Evolutionary conservation across 1,284 basidiomycete species (phyloP).

Genomic region (Leccinum fuscescens): DNA sequence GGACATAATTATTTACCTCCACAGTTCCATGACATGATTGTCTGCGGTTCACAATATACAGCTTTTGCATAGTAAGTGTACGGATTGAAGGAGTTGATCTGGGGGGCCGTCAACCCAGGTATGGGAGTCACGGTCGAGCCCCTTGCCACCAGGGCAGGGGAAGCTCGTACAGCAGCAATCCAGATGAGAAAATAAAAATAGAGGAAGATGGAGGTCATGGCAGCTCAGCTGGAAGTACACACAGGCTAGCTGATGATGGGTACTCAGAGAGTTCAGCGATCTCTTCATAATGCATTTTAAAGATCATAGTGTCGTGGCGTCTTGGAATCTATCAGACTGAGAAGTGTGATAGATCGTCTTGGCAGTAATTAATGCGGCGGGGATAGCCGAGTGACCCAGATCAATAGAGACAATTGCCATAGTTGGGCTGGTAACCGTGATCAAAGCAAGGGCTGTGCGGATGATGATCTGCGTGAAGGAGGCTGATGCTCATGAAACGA

Average conservation of each 20-base stretch:
- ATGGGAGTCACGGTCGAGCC: slow-evolving; percentile 35
- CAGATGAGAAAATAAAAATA: slow-evolving; percentile 14
- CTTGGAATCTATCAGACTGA: neutral
- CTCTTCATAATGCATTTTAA: neutral
- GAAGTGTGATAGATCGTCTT: neutral
- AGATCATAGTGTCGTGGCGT: neutral
- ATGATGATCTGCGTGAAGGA: neutral
- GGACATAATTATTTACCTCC: slow-evolving; percentile 40
- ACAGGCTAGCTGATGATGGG: neutral
- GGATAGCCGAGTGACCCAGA: neutral
- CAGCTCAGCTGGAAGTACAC: neutral
- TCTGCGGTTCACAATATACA: slow-evolving; percentile 49
- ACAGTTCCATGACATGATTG: slow-evolving; percentile 54
- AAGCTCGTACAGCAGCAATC: slow-evolving; percentile 17
- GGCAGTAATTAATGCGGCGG: neutral
- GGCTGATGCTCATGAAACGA: neutral
- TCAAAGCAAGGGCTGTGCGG: neutral
- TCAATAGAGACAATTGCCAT: neutral
- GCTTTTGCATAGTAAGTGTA: slow-evolving; percentile 57
- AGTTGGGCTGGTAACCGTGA: neutral
- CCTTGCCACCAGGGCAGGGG: slow-evolving; percentile 28
- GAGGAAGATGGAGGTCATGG: slow-evolving; percentile 16
- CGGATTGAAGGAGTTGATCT: slow-evolving; percentile 49
- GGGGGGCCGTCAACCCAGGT: slow-evolving; percentile 35
- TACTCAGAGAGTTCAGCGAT: neutral